phyloP scores from a whole-genome alignment of 176 grass and related monocot species.

The Aechmea fasciata region DNA sequence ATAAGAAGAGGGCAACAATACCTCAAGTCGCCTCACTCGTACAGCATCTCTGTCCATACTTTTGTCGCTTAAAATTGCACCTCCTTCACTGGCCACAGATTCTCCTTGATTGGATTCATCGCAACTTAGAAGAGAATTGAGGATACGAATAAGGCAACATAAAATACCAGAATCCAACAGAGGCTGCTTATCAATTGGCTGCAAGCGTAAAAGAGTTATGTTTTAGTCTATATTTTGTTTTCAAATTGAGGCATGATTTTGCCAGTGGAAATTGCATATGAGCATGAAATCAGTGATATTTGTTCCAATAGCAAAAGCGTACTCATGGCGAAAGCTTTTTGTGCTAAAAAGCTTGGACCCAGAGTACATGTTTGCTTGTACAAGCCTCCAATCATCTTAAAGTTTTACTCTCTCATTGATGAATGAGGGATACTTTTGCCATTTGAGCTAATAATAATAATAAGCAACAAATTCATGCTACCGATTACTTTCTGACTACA shows the following conservation, averaged over 20 bases:
- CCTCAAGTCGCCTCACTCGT: constrained; percentile 70
- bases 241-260: neutral
- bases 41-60: constrained; percentile 38
- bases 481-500: no score
- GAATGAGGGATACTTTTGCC: neutral
- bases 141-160: constrained; percentile 90
- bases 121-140: constrained; percentile 74
- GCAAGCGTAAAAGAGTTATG: constrained; percentile 40
- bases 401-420: neutral
- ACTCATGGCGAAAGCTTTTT: neutral
- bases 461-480: no score
- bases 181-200: constrained; percentile 86
- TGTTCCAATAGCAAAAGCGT: neutral
- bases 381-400: neutral
- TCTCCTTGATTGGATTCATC: constrained; percentile 46
- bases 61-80: constrained; percentile 43
- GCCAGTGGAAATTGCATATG: neutral
- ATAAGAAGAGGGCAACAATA: constrained; percentile 22
- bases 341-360: neutral
- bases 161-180: constrained; percentile 97
- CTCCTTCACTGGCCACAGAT: constrained; percentile 27
- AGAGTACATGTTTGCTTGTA: neutral
- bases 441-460: neutral
- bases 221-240: neutral
- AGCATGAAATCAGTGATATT: neutral